A percentile compares a stretch with the other conserved stretches of the same genome.
Evolutionary conservation across 2,329 filamentous ascomycete species (phyloP).

Genomic region (Xylaria polymorpha): DNA sequence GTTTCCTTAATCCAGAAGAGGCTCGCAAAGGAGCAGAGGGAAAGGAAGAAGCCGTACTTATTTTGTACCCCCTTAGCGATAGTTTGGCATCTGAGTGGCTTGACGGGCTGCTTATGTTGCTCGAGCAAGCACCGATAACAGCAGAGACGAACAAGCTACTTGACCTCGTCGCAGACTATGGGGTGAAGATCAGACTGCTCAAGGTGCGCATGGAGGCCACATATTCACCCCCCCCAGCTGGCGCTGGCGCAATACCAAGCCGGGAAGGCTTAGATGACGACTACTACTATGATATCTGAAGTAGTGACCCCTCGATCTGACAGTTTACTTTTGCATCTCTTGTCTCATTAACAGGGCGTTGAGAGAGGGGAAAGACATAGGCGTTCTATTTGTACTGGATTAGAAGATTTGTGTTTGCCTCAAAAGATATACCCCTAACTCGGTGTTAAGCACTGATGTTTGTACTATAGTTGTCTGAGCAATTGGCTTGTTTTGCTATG

Average conservation of each 20-base stretch:
- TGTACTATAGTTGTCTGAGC: constrained; percentile 7
- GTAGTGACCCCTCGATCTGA: not conserved
- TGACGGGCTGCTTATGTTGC: constrained; percentile 91
- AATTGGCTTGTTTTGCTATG: constrained; percentile 7
- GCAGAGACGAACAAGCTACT: constrained; percentile 93
- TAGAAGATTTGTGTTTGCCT: constrained; percentile 22
- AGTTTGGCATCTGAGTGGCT: constrained; percentile 95
- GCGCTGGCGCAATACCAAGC: constrained; percentile 80
- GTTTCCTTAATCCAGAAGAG: constrained; percentile 65
- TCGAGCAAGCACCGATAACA: constrained; percentile 97
- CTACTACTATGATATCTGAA: constrained; percentile 86
- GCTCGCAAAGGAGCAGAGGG: constrained; percentile 51
- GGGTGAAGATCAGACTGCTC: constrained; percentile 89
- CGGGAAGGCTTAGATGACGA: constrained; percentile 89
- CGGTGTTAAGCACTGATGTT: constrained; percentile 22
- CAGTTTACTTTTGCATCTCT: constrained; percentile 5
- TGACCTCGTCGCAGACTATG: constrained; percentile 86
- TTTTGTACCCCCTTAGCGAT: constrained; percentile 83
- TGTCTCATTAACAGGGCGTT: constrained; percentile 1
- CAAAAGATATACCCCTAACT: constrained; percentile 34
- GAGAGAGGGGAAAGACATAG: constrained; percentile 3
- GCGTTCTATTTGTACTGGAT: constrained; percentile 31
- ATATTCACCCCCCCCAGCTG: constrained; percentile 74
- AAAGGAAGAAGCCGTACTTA: constrained; percentile 81
- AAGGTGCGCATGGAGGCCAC: constrained; percentile 88